Base-by-base conservation (phyloP, 163 green algal genomes). In the Scenedesmus sp. region DNA sequence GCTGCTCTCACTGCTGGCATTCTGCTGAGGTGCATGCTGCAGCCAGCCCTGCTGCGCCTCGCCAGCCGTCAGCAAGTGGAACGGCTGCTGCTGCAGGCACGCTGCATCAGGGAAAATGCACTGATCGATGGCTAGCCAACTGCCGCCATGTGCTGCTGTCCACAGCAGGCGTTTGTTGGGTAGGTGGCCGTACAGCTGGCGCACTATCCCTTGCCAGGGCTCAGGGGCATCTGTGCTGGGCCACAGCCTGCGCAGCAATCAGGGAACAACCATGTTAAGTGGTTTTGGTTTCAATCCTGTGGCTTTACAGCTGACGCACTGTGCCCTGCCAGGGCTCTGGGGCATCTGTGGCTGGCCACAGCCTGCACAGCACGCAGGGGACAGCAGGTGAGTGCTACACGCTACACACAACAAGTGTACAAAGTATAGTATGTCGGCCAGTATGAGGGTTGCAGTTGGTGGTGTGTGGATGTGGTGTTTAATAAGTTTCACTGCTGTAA, bases 171-270 rank as follows among this genome's bases (percentile, higher is more conserved):
- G 70, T 18, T 26, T 20, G 54, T 81, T 62, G 2, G 86, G 10
- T 16, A 94, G n/a, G 10, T 79, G 88, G 15, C 83, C 73, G 82
- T 90, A 96, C 26, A 95, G 92, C 79, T 92, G 66, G 55, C 66
- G 16, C 10, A 96, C 93, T 74, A 97, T 46, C 8, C 62, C 79
- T 70, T 94, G 86, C 95, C 95, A 97, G 0, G 95, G 96, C 88
- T 92, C 62, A 16, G 93, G 66, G 5, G 91, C 84, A 56, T 93
- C 91, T 18, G 34, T 23, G 3, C 64, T 54, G 0, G 94, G 94
- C 88, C 92, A 96, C 20, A 96, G 79, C 62, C 77, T 91, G 79
- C 46, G 18, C 16, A 87, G 60, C 12, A 85, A 26, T 55, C 55
- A 57, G 7, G 46, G 10, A 82, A 76, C 2, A 76, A 4, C 15